Conservation (phyloP, 2,329 filamentous ascomycete species). For the Aspergillus sp. region DNA sequence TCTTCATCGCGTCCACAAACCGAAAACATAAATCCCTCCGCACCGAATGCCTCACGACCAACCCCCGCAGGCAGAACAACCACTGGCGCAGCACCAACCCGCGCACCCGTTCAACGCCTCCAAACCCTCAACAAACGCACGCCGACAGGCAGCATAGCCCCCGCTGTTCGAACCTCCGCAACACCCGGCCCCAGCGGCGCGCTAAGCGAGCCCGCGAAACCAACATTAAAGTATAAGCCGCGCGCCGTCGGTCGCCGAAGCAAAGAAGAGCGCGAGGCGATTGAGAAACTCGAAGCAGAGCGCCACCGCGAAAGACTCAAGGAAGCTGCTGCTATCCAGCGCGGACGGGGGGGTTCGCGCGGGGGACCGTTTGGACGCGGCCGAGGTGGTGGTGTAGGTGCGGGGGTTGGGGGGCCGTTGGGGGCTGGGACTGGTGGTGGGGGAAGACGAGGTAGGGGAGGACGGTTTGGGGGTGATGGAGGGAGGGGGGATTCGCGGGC, state of each 20-base stretch:
- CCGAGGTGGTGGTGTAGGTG: slow-evolving; percentile 19
- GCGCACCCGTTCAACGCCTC: slow-evolving; percentile 35
- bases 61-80: slow-evolving; percentile 9
- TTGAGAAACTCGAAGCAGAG: slow-evolving; percentile 37
- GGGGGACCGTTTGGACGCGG: slow-evolving; percentile 24
- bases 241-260: slow-evolving; percentile 36
- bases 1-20: slow-evolving; percentile 9
- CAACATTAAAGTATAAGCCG: slow-evolving; percentile 38
- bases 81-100: slow-evolving; percentile 6
- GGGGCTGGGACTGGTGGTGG: slow-evolving; percentile 17
- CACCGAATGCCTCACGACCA: slow-evolving; percentile 2
- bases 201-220: slow-evolving; percentile 26
- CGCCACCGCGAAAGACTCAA: slow-evolving; percentile 32
- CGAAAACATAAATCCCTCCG: slow-evolving; percentile 1
- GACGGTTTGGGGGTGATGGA: slow-evolving; percentile 7
- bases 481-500: slow-evolving; percentile 14
- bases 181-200: slow-evolving; percentile 8
- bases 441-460: slow-evolving; percentile 15
- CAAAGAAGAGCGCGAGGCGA: slow-evolving; percentile 41
- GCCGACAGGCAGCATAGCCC: slow-evolving; percentile 31
- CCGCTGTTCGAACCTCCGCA: slow-evolving; percentile 16
- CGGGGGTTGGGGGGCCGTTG: slow-evolving; percentile 22
- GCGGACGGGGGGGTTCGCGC: slow-evolving; percentile 22
- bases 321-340: slow-evolving; percentile 35
- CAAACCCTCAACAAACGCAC: slow-evolving; percentile 37